These are phyloP conservation scores for Arbutus unedo DNA, from an alignment of 148 eudicot genomes.

Conservation along the genomic window DNA sequence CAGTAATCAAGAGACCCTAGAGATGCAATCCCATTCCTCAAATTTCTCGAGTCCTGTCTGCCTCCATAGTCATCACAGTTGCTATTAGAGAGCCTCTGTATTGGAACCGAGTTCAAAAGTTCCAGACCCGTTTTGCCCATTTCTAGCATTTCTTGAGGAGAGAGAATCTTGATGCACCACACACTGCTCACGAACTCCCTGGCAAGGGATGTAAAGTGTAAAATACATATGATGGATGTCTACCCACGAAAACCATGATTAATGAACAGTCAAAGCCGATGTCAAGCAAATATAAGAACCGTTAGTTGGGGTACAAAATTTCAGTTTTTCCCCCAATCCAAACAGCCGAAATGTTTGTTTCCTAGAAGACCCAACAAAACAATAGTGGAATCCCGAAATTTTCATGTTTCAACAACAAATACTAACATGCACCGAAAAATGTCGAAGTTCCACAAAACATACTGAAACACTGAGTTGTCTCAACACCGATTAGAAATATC, in stretches of 20 bases:
- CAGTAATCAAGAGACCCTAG: conserved; percentile 46
- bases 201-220: neutral
- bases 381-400: neutral
- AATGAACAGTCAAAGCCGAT: neutral
- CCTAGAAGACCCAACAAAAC: neutral
- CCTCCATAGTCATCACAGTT: conserved; percentile 42
- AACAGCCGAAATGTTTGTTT: neutral
- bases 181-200: conserved; percentile 96
- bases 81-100: conserved; percentile 39
- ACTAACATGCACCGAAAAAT: neutral
- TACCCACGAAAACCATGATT: neutral
- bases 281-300: neutral
- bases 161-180: conserved; percentile 93
- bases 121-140: conserved; percentile 53
- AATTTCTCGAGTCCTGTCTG: conserved; percentile 40
- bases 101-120: conserved; percentile 47
- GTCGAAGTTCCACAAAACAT: neutral
- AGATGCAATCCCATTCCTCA: conserved; percentile 36
- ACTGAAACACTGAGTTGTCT: neutral
- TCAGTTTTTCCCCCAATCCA: neutral
- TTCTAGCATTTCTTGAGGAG: conserved; percentile 84
- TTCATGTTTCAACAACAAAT: neutral
- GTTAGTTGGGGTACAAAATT: neutral
- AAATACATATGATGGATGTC: neutral
- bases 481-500: neutral